These are phyloP conservation scores for Russula earlei DNA, from an alignment of 768 basidiomycete species.

Conservation along the genomic window DNA sequence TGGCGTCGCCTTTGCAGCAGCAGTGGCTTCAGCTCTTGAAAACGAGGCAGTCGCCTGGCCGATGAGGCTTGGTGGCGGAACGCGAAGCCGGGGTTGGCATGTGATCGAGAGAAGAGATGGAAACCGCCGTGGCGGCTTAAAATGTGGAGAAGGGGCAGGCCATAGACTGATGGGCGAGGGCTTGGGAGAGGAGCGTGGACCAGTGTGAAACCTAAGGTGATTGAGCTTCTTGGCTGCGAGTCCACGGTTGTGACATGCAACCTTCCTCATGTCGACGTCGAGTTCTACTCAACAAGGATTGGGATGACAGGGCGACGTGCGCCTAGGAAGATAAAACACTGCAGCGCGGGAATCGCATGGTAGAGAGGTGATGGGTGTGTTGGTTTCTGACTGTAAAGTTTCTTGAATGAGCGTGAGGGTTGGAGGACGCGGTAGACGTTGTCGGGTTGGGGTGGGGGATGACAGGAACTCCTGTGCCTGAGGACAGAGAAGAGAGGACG, in stretches of 20 bases:
- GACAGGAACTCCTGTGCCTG: conserved; percentile 21
- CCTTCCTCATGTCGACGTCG: conserved; percentile 75
- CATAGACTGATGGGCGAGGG: too few relatives aligned
- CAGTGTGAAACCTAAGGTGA: too few relatives aligned
- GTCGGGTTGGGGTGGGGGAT: conserved; percentile 24
- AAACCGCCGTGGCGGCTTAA: too few relatives aligned
- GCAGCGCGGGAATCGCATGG: conserved; percentile 32
- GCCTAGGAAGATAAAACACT: conserved; percentile 56
- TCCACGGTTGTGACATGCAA: conserved; percentile 83
- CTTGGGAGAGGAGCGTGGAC: too few relatives aligned
- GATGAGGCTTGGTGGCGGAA: too few relatives aligned
- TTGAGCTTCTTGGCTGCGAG: conserved; percentile 53
- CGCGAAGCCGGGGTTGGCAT: too few relatives aligned
- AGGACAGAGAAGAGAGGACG: conserved; percentile 11
- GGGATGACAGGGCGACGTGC: conserved; percentile 60
- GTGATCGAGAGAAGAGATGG: too few relatives aligned
- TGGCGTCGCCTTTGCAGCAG: too few relatives aligned
- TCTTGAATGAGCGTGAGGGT: conserved; percentile 32
- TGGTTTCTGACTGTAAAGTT: conserved; percentile 19
- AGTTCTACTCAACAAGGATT: conserved; percentile 90
- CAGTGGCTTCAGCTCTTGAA: too few relatives aligned
- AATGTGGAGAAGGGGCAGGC: too few relatives aligned
- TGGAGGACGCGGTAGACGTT: conserved; percentile 43
- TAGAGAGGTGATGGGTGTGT: conserved; percentile 25
- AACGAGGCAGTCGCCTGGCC: too few relatives aligned